A percentile compares a stretch with the other conserved stretches of the same genome.
phyloP scores from a whole-genome alignment of 179 eudicot genomes.

The Silene noctiflora region DNA sequence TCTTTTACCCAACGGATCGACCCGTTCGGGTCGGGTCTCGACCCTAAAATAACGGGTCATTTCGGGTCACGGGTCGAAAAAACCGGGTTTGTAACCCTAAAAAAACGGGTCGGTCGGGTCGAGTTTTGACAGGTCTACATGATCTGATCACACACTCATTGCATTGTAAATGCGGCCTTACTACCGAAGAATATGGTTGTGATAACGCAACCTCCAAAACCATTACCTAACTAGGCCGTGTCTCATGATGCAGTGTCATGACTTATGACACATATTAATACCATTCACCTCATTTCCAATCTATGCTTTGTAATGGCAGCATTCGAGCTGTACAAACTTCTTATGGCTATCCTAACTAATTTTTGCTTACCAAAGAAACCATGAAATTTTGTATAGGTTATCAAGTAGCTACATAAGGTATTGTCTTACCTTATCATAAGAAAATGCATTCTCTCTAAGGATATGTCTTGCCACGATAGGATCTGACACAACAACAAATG shows the following conservation, averaged over 20 bases:
- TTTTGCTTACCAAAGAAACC: not conserved
- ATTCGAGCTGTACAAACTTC: slow-evolving; percentile 6
- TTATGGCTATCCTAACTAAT: slow-evolving; percentile 3
- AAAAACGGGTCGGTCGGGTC: no score
- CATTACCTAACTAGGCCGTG: not conserved
- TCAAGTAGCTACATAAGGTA: not conserved
- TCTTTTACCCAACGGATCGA: no score
- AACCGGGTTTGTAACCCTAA: no score
- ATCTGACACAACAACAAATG: slow-evolving; percentile 96
- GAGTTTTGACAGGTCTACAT: no score
- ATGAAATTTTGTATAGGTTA: not conserved
- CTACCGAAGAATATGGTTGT: not conserved
- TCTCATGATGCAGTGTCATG: not conserved
- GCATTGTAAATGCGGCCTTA: not conserved
- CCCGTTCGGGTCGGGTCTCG: no score
- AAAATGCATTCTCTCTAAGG: slow-evolving; percentile 94
- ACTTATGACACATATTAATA: not conserved
- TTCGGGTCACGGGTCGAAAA: no score
- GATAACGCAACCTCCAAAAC: not conserved
- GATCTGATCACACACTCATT: not conserved
- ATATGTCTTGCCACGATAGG: slow-evolving; percentile 86
- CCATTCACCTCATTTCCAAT: not conserved
- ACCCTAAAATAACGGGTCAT: no score
- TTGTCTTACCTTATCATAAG: slow-evolving; percentile 94
- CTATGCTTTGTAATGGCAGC: not conserved